These are phyloP conservation scores for Oropetium thomaeum DNA, from an alignment of 176 grass and related monocot genomes.

Conservation along the genomic window DNA sequence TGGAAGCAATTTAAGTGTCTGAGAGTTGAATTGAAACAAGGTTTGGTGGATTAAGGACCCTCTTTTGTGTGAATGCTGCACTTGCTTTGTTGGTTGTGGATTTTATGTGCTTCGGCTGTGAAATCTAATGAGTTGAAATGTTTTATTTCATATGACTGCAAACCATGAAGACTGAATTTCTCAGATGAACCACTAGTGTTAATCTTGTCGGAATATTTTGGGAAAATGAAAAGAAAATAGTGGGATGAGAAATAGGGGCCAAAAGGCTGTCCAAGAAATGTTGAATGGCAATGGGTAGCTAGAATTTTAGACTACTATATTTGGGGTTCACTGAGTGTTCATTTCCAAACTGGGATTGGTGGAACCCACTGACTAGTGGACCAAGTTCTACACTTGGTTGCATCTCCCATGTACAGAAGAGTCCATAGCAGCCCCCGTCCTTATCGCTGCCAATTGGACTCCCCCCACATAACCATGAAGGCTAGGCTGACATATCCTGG, in stretches of 20 bases:
- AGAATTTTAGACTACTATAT: neutral
- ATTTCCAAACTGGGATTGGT: neutral
- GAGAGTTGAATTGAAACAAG: neutral
- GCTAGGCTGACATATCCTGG: neutral
- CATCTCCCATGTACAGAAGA: neutral
- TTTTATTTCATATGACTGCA: neutral
- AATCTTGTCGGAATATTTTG: slow-evolving; percentile 9
- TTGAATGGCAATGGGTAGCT: neutral
- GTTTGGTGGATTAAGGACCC: neutral
- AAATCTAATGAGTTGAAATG: slow-evolving; percentile 1
- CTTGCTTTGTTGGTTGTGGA: neutral
- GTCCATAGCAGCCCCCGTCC: neutral
- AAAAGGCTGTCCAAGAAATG: slow-evolving; percentile 21
- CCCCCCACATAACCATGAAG: neutral
- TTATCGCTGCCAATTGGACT: neutral
- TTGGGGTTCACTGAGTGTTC: slow-evolving; percentile 15
- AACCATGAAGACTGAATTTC: neutral
- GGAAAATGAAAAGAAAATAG: neutral
- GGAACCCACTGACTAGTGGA: neutral
- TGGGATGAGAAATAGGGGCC: neutral
- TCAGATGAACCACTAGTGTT: neutral
- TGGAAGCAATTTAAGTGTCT: neutral
- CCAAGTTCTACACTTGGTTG: neutral
- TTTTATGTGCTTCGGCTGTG: neutral
- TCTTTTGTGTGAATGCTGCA: slow-evolving; percentile 13